phyloP scores from a whole-genome alignment of 305 asterid genomes.

The Plantago rigida region DNA sequence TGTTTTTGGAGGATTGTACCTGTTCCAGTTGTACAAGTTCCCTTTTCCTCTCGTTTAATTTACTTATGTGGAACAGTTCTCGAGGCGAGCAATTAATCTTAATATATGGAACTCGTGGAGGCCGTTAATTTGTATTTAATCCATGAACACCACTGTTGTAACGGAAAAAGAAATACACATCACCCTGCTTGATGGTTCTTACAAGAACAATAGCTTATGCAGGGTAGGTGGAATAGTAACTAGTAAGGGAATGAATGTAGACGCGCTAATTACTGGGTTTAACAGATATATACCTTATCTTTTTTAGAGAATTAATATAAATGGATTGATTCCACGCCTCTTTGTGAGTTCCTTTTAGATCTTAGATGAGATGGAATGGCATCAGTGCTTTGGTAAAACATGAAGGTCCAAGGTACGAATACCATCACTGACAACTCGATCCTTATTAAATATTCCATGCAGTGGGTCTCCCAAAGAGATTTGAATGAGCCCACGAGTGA shows the following conservation, averaged over 20 bases:
- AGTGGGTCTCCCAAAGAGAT: too few species aligned
- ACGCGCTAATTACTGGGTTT: too few species aligned
- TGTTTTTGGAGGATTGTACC: too few species aligned
- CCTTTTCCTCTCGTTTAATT: neutral
- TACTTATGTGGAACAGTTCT: neutral
- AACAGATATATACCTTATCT: too few species aligned
- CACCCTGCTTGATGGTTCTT: neutral
- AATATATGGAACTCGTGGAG: slow-evolving; percentile 1
- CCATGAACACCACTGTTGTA: neutral
- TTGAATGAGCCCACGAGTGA: too few species aligned
- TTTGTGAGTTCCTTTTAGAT: too few species aligned
- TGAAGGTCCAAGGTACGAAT: too few species aligned
- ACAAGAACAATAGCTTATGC: neutral
- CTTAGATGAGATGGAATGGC: too few species aligned
- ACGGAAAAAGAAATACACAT: neutral
- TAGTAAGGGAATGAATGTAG: neutral
- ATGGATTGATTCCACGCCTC: neutral
- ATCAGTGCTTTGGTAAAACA: too few species aligned
- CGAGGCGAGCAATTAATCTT: neutral
- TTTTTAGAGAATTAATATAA: neutral
- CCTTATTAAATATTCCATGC: too few species aligned
- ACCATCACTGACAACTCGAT: too few species aligned
- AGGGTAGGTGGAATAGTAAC: neutral
- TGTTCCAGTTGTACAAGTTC: too few species aligned
- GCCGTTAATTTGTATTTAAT: slow-evolving; percentile 2